Evolutionary conservation across 2,329 filamentous ascomycete species (phyloP).

Genomic region (Emericellopsis atlantica): DNA sequence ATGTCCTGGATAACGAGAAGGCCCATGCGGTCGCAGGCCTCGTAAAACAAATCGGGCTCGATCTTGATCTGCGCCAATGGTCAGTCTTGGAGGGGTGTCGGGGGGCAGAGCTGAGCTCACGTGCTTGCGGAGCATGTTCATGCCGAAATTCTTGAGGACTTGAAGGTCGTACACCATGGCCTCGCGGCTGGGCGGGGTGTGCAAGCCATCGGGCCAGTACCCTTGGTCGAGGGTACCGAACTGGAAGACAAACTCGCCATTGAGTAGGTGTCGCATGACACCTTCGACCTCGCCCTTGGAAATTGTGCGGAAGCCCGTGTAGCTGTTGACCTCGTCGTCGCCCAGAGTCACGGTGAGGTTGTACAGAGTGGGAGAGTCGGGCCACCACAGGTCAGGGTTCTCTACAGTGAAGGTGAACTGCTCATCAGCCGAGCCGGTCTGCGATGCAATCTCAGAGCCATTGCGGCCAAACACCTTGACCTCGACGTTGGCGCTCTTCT

Average conservation of each 20-base stretch:
- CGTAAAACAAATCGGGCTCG: constrained; percentile 54
- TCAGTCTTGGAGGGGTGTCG: background rate
- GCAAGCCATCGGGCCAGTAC: constrained; percentile 58
- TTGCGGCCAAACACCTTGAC: constrained; percentile 20
- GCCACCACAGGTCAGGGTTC: constrained; percentile 51
- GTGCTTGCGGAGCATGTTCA: constrained; percentile 62
- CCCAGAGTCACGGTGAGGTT: constrained; percentile 43
- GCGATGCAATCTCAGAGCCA: constrained; percentile 27
- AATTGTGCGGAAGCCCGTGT: constrained; percentile 58
- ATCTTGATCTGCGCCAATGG: constrained; percentile 43
- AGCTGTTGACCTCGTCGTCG: constrained; percentile 45
- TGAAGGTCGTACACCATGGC: constrained; percentile 57
- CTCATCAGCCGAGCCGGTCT: constrained; percentile 29
- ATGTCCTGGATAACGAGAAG: constrained; percentile 61
- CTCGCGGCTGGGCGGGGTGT: constrained; percentile 51
- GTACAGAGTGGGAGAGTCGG: constrained; percentile 49
- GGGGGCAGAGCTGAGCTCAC: constrained; percentile 22
- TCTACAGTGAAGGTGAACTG: constrained; percentile 42
- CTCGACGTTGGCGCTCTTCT: constrained; percentile 18
- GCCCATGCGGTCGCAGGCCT: constrained; percentile 53
- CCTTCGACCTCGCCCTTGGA: constrained; percentile 42
- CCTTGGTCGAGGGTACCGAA: constrained; percentile 61
- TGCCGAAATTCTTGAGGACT: constrained; percentile 50
- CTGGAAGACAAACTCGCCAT: constrained; percentile 55
- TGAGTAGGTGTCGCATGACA: constrained; percentile 48